These are phyloP conservation scores for Sarcodon aspratus DNA, from an alignment of 768 basidiomycete genomes.

Conservation along the genomic window DNA sequence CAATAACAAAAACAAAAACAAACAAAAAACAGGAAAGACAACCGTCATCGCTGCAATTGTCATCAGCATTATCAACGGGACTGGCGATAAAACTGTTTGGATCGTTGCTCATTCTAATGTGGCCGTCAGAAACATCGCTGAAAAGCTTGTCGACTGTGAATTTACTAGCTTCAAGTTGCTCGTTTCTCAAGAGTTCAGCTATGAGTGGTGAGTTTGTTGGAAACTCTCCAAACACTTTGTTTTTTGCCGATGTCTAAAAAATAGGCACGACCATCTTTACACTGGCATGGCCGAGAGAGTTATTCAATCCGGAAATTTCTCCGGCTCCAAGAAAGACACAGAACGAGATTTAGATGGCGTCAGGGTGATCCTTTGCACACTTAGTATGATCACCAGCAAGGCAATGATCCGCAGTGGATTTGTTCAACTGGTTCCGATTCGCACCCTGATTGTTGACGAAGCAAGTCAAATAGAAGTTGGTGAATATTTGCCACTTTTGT, in stretches of 20 bases:
- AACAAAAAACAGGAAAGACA: constrained; percentile 12
- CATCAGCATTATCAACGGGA: constrained; percentile 12
- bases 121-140: constrained; percentile 84
- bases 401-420: constrained; percentile 7
- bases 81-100: constrained; percentile 43
- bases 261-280: constrained; percentile 83
- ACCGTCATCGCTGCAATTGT: constrained; percentile 22
- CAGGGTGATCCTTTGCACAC: constrained; percentile 62
- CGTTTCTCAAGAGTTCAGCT: constrained; percentile 60
- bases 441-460: constrained; percentile 25
- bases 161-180: constrained; percentile 53
- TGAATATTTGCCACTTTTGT: constrained; percentile 18
- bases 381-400: constrained; percentile 57
- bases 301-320: constrained; percentile 35
- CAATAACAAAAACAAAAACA: no score
- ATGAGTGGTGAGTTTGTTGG: constrained; percentile 40
- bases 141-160: constrained; percentile 49
- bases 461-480: constrained; percentile 17
- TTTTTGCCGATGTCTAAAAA: constrained; percentile 1
- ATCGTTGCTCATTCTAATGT: constrained; percentile 80
- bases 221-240: constrained; percentile 1
- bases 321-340: constrained; percentile 9
- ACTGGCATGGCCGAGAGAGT: constrained; percentile 30
- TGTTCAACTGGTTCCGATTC: constrained; percentile 15
- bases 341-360: constrained; percentile 25